Evolutionary conservation across 345 rosid genomes (phyloP).

Genomic region (Streptanthus diversifolius): DNA sequence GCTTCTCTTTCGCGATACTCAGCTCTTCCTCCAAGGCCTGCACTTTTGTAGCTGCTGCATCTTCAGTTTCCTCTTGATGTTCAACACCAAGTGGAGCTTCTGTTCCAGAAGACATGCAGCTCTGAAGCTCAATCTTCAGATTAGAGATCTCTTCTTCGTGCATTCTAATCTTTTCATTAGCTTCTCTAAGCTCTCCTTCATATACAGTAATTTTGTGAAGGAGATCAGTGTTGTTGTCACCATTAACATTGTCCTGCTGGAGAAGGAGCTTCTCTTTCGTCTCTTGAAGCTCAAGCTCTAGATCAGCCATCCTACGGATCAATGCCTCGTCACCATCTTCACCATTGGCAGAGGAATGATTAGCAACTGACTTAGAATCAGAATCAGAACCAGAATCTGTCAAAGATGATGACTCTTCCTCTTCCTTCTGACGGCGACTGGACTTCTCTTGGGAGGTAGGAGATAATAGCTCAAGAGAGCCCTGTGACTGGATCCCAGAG

Average conservation of each 20-base stretch:
- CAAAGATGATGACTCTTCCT: slow-evolving; percentile 56
- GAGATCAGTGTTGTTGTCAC: slow-evolving; percentile 34
- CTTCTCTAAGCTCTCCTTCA: slow-evolving; percentile 51
- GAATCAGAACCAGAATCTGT: slow-evolving; percentile 68
- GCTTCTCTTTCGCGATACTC: slow-evolving; percentile 47
- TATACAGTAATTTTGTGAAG: slow-evolving; percentile 39
- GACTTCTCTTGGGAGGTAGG: slow-evolving; percentile 49
- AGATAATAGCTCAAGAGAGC: slow-evolving; percentile 42
- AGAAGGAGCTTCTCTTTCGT: slow-evolving; percentile 50
- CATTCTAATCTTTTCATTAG: slow-evolving; percentile 47
- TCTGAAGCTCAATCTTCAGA: slow-evolving; percentile 54
- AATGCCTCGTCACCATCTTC: slow-evolving; percentile 46
- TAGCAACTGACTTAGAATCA: slow-evolving; percentile 41
- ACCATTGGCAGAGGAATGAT: slow-evolving; percentile 36
- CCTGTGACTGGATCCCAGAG: slow-evolving; percentile 46
- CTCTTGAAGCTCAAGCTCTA: slow-evolving; percentile 55
- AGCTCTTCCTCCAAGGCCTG: slow-evolving; percentile 42
- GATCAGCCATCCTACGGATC: slow-evolving; percentile 43
- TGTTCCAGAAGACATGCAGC: slow-evolving; percentile 26
- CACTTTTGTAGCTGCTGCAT: slow-evolving; percentile 19
- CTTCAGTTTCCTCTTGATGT: slow-evolving; percentile 27
- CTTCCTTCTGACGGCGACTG: slow-evolving; percentile 44
- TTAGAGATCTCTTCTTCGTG: slow-evolving; percentile 48
- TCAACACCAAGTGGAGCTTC: slow-evolving; percentile 20
- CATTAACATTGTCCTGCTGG: slow-evolving; percentile 38